Base-by-base conservation (phyloP, 2,329 filamentous ascomycete genomes). In the Botrytis sinoallii region DNA sequence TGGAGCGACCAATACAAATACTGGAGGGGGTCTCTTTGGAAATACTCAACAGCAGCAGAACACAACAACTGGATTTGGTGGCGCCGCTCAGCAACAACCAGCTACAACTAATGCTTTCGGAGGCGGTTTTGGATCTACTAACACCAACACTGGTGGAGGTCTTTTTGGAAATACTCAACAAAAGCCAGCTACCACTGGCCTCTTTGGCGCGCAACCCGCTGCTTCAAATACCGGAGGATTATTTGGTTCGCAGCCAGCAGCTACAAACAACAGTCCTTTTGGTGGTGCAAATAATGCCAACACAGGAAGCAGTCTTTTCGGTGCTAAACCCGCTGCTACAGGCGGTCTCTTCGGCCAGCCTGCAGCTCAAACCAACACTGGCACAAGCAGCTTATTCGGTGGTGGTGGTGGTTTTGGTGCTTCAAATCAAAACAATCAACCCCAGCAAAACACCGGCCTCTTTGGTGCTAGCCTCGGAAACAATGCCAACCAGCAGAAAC, bases 401-500 rank as follows among this genome's bases (percentile, higher is more conserved):
- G 46, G 48, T 16, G 48, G 42, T 35, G 59, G 46, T 61, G 76
- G 75, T 42, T 78, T 80, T 68, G 80, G 76, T 8, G 84, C 84
- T 32, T 82, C 81, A 48, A 82, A 80, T 75, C 76, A 82, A 75
- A 77, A 82, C 79, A 75, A 81, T 81, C 83, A 82, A 78, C 82
- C 81, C 81, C 80, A 80, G 78, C 74, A 81, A 77, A 82, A 83
- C 79, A 77, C 82, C 74, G 83, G 85, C 25, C 78, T 91, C 9
- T 90, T 90, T 75, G 85, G 86, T 22, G 80, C 32, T 35, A 61
- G 79, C 52, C 77, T 85, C 16, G 66, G 48, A 44, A 68, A 68
- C n/a, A 81, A 86, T 77, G 84, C 82, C 64, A 87, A 85, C 79
- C 85, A 87, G 77, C 84, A 86, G 72, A 89, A 89, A 77, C 86